A percentile compares a stretch with the other conserved stretches of the same genome.
Conservation (phyloP, 306 rosid species). For the Prunus mira region DNA sequence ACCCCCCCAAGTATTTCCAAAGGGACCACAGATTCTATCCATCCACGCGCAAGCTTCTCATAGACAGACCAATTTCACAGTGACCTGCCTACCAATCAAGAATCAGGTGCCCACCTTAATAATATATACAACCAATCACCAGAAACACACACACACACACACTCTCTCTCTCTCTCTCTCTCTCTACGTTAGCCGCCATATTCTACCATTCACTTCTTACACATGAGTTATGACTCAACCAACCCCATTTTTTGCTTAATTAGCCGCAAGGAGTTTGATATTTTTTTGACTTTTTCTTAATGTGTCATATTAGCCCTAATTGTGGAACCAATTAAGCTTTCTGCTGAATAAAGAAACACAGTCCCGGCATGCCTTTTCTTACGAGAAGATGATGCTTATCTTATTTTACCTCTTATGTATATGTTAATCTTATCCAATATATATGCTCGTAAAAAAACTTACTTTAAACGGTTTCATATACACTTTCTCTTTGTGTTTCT, state of each 20-base stretch:
- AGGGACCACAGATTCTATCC: slow-evolving; percentile 61
- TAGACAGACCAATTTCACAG: slow-evolving; percentile 2
- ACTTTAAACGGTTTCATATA: too few relatives aligned
- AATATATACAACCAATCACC: background rate
- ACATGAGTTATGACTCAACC: background rate
- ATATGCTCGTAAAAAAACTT: too few relatives aligned
- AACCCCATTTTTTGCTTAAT: background rate
- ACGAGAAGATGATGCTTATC: background rate
- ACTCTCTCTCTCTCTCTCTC: background rate
- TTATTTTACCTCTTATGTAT: slow-evolving; percentile 4
- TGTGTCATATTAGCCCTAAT: background rate
- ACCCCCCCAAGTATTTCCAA: slow-evolving; percentile 28
- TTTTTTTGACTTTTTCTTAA: background rate
- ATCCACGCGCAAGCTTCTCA: slow-evolving; percentile 36
- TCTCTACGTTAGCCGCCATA: slow-evolving; percentile 44
- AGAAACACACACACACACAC: background rate
- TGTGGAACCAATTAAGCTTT: background rate
- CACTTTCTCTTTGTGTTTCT: too few relatives aligned
- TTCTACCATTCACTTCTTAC: background rate
- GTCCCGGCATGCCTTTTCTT: background rate
- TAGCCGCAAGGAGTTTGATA: slow-evolving; percentile 2
- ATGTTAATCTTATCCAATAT: background rate
- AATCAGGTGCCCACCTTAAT: background rate
- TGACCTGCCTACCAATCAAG: slow-evolving; percentile 30
- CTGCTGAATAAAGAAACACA: background rate